Base-by-base conservation (phyloP, 2,329 filamentous ascomycete species). In the Mycosphaerelloides madeirae region DNA sequence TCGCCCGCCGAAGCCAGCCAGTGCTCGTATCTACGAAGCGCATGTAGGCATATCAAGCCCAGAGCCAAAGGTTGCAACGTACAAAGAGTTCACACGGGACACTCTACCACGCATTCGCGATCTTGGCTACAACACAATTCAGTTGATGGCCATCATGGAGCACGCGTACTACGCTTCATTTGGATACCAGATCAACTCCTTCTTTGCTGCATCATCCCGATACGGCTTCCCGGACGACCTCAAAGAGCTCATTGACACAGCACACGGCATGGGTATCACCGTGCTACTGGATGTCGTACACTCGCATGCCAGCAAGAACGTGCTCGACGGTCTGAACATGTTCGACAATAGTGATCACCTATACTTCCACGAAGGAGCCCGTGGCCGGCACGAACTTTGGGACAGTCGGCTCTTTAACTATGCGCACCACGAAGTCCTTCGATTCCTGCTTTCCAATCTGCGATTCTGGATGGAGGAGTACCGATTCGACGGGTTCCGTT, bases 391-490 rank as follows among this genome's bases (percentile, higher is more conserved):
- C 64, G 89, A 95, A 32, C 76, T 94, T 40, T 98, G 93, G 93
- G 93, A 97, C 64, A 95, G 88, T 67, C 81, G 93, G 48, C 72
- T 98, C 44, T 98, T 98, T 77, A 98, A 98, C 73, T 98, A 97
- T 63, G 91, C 90, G 22, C 81, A 81, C 60, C 89, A 97, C 60
- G 93, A 98, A 65, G 93, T 98, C 16, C 68, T 97, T 64, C 81
- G 93, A n/a, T 98, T 98, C 70, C 73, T 98, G 35, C 75, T 98
- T 19, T 96, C 90, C 66, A 98, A 98, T 65, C 71, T 98, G 46
- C 80, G 91, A 18, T 98, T 95, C 73, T 98, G 93, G 90, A 97
- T 98, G 90, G 91, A 97, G 44, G 90, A 96, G 69, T 98, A 96
- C 62, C 74, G 81, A 31, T 97, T 98, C 63, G 93, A 98, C 63